phyloP scores from a whole-genome alignment of 1,284 basidiomycete genomes.

The Apiotrichum sp. region DNA sequence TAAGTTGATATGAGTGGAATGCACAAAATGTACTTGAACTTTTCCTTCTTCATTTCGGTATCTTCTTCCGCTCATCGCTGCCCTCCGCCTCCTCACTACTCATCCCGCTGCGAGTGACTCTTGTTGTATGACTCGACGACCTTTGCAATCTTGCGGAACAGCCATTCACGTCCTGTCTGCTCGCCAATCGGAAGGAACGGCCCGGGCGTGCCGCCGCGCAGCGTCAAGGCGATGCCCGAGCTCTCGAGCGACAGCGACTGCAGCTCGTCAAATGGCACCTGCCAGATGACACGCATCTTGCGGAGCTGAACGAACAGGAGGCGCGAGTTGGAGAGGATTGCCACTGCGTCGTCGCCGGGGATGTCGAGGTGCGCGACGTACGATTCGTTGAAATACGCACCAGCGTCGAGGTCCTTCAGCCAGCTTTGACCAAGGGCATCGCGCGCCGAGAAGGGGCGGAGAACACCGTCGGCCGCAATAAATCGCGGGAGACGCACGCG shows the following conservation, averaged over 20 bases:
- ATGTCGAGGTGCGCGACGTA: conserved; percentile 90
- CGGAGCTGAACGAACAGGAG: conserved; percentile 82
- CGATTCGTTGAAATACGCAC: conserved; percentile 70
- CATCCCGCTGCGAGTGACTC: conserved; percentile 25
- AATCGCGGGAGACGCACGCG: conserved; percentile 83
- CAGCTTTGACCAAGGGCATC: conserved; percentile 94
- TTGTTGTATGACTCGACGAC: conserved; percentile 41
- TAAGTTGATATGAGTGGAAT: too few relatives aligned
- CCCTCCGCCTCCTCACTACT: conserved; percentile 2
- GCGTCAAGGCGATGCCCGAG: conserved; percentile 77
- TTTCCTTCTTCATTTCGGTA: too few relatives aligned
- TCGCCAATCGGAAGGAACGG: conserved; percentile 55
- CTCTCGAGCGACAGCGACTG: conserved; percentile 83
- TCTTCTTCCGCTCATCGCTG: too few relatives aligned
- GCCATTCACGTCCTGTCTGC: conserved; percentile 52
- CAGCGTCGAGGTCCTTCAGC: conserved; percentile 72
- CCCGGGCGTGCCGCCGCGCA: conserved; percentile 51
- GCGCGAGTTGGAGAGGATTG: conserved; percentile 70
- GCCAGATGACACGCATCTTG: conserved; percentile 83
- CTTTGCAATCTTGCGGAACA: conserved; percentile 54
- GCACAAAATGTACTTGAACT: neutral
- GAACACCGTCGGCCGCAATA: conserved; percentile 75
- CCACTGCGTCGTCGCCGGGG: conserved; percentile 73
- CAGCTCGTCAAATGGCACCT: conserved; percentile 79
- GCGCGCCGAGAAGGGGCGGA: conserved; percentile 78